phyloP scores from a whole-genome alignment of 306 rosid genomes.

The Ammopiptanthus mongolicus region DNA sequence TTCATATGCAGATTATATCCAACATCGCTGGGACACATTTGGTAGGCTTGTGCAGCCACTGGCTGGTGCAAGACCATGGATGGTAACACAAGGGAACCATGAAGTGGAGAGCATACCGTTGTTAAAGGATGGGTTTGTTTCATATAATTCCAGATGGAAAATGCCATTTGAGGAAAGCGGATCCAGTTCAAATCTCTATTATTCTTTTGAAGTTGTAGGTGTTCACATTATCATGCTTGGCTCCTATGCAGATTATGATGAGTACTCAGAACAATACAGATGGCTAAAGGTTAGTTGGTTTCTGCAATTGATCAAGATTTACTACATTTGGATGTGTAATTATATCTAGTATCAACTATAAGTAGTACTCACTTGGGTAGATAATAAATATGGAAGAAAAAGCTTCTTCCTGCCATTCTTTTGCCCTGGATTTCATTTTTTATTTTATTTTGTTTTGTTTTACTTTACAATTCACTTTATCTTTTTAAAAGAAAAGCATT shows the following conservation, averaged over 20 bases:
- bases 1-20: slow-evolving; percentile 83
- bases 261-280: slow-evolving; percentile 72
- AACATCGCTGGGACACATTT: slow-evolving; percentile 77
- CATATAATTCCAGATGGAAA: slow-evolving; percentile 87
- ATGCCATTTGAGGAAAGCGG: slow-evolving; percentile 92
- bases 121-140: slow-evolving; percentile 58
- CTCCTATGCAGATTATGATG: slow-evolving; percentile 71
- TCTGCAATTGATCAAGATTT: neutral
- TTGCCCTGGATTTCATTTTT: neutral
- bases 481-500: neutral
- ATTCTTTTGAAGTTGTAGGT: slow-evolving; percentile 86
- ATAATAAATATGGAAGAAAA: neutral
- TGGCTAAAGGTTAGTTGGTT: slow-evolving; percentile 80
- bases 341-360: neutral
- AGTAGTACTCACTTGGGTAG: neutral
- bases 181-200: slow-evolving; percentile 83
- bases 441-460: neutral
- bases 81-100: slow-evolving; percentile 96
- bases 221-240: slow-evolving; percentile 84
- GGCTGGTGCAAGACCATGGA: slow-evolving; percentile 90
- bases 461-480: neutral
- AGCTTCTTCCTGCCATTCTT: neutral
- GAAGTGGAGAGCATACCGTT: slow-evolving; percentile 67
- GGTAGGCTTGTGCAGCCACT: slow-evolving; percentile 90
- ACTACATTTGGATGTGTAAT: neutral